Percentiles rank a stretch among this genome's conserved stretches.
Conservation (phyloP, 306 rosid species). For the Quercus aquifolioides region DNA sequence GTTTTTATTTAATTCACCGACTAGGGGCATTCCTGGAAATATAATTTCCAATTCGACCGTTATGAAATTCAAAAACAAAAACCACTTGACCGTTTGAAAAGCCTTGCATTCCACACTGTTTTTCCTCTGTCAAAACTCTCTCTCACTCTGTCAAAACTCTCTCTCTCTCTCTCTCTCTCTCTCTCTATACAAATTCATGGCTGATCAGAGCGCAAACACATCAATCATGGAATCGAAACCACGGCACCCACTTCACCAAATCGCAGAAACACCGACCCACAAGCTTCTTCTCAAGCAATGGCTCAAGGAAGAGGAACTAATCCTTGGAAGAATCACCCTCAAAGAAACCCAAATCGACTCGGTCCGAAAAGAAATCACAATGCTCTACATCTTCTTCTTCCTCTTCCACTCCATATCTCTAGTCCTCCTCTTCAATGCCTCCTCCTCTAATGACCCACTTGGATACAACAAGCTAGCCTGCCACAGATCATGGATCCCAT, state of each 20-base stretch:
- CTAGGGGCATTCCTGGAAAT: constrained; percentile 26
- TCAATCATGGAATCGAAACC: constrained; percentile 75
- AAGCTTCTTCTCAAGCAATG: constrained; percentile 95
- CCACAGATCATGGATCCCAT: constrained; percentile 78
- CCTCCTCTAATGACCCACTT: constrained; percentile 22
- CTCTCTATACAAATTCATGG: constrained; percentile 32
- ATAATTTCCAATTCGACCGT: constrained; percentile 58
- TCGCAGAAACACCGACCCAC: constrained; percentile 89
- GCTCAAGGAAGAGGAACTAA: constrained; percentile 91
- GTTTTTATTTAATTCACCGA: background rate
- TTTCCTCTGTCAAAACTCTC: background rate
- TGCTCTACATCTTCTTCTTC: constrained; percentile 84
- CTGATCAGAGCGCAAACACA: constrained; percentile 35
- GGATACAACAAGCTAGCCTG: constrained; percentile 32
- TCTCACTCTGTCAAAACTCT: background rate
- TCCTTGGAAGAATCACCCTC: constrained; percentile 57
- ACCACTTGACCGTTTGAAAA: constrained; percentile 10
- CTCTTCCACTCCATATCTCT: constrained; percentile 85
- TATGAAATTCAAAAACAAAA: constrained; percentile 27
- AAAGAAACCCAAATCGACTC: constrained; percentile 88
- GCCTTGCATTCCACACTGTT: background rate
- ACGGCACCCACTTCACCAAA: constrained; percentile 87
- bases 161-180: background rate
- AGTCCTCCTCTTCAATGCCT: constrained; percentile 69
- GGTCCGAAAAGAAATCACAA: constrained; percentile 62